Conservation (phyloP, 108 stramenopile genomes). For the Pseudonitzschia multistriata region DNA sequence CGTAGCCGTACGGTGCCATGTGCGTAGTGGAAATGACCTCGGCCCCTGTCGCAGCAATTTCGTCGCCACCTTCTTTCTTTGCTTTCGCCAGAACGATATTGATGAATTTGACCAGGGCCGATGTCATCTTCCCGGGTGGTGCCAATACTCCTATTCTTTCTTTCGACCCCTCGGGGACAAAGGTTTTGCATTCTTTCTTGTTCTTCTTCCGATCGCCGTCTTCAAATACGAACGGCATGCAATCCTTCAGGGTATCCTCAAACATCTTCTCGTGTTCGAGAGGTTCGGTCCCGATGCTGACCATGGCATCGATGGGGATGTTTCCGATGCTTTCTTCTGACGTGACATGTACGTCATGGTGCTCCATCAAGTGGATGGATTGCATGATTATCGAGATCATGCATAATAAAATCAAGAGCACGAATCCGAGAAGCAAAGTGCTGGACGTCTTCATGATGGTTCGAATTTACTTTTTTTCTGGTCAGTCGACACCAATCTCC, state of each 20-base stretch:
- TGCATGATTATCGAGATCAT: background rate
- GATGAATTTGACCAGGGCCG: conserved; percentile 21
- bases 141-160: conserved; percentile 41
- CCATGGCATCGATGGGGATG: conserved; percentile 1
- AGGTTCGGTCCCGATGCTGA: conserved; percentile 11
- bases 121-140: conserved; percentile 42
- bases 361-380: conserved; percentile 9
- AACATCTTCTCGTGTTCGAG: conserved; percentile 29
- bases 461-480: background rate
- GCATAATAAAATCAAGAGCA: background rate
- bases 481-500: no score
- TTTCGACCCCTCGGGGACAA: conserved; percentile 27
- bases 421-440: conserved; percentile 52
- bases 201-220: background rate
- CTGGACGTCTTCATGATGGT: background rate
- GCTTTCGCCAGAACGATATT: conserved; percentile 21
- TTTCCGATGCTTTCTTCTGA: conserved; percentile 1
- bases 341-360: background rate
- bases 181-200: conserved; percentile 34
- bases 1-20: conserved; percentile 89
- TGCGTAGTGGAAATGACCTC: conserved; percentile 56
- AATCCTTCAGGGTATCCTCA: conserved; percentile 37
- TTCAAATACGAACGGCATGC: conserved; percentile 24
- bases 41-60: conserved; percentile 19
- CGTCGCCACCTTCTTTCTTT: conserved; percentile 10